phyloP scores from a whole-genome alignment of 371 early-diverging fungal genomes.

The Actinomortierella wolfii region DNA sequence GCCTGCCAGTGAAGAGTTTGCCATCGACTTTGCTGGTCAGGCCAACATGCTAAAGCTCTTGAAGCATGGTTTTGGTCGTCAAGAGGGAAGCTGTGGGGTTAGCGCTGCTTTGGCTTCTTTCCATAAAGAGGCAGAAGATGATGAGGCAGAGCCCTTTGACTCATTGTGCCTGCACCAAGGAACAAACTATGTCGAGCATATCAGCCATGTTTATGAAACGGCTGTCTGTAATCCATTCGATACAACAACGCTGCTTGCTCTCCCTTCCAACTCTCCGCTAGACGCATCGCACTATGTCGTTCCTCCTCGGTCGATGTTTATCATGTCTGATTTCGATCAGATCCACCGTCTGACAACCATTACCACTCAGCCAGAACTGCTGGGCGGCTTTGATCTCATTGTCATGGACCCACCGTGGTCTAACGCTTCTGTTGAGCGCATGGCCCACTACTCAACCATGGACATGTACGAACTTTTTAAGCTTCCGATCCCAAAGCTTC shows the following conservation, averaged over 20 bases:
- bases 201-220: slow-evolving; percentile 23
- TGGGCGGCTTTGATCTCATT: slow-evolving; percentile 61
- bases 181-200: no score
- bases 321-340: slow-evolving; percentile 28
- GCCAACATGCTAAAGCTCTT: no score
- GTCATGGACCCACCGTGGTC: slow-evolving; percentile 85
- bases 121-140: neutral
- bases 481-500: slow-evolving; percentile 58
- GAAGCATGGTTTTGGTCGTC: no score
- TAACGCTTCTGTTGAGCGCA: slow-evolving; percentile 64
- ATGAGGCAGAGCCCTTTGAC: neutral
- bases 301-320: slow-evolving; percentile 27
- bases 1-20: slow-evolving; percentile 14
- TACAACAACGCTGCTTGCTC: no score
- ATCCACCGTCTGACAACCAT: slow-evolving; percentile 21
- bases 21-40: slow-evolving; percentile 20
- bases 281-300: slow-evolving; percentile 19
- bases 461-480: slow-evolving; percentile 72
- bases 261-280: no score
- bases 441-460: slow-evolving; percentile 59
- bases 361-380: no score
- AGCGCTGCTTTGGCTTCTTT: no score
- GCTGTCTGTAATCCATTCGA: slow-evolving; percentile 2
- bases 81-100: no score
- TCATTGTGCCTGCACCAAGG: no score